Conservation (phyloP, 169 alveolate species). For the Plasmodium reichenowi region DNA sequence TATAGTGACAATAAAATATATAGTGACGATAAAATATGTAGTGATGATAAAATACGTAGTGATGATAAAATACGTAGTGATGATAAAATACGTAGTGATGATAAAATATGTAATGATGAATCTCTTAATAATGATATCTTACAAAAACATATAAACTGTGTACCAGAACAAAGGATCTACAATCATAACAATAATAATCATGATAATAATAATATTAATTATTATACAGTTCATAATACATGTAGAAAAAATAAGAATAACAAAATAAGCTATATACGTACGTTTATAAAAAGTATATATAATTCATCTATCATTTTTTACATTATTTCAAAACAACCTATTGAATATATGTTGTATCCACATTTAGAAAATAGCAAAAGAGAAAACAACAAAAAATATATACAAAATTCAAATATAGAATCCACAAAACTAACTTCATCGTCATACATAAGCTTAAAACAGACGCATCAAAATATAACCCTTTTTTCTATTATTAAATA, state of each 20-base stretch:
- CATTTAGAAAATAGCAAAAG: constrained; percentile 11
- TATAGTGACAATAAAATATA: not conserved
- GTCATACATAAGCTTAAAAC: not conserved
- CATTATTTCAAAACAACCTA: constrained; percentile 51
- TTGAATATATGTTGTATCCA: constrained; percentile 19
- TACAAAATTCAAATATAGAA: no score
- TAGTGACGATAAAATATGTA: no score
- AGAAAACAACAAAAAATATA: not conserved
- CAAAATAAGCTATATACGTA: not conserved
- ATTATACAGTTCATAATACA: no score
- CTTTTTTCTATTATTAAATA: constrained; percentile 33
- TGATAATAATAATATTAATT: no score
- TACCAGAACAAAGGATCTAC: no score
- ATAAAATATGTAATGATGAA: not conserved
- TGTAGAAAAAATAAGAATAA: no score
- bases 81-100: no score
- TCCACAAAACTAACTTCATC: no score
- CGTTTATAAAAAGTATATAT: constrained; percentile 18
- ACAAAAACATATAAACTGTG: not conserved
- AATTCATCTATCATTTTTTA: constrained; percentile 45
- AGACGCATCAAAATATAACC: not conserved
- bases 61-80: not conserved
- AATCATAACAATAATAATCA: no score
- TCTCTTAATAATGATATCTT: not conserved
- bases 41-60: not conserved